Base-by-base conservation (phyloP, 495 filamentous ascomycete genomes). In the Darksidea phi region DNA sequence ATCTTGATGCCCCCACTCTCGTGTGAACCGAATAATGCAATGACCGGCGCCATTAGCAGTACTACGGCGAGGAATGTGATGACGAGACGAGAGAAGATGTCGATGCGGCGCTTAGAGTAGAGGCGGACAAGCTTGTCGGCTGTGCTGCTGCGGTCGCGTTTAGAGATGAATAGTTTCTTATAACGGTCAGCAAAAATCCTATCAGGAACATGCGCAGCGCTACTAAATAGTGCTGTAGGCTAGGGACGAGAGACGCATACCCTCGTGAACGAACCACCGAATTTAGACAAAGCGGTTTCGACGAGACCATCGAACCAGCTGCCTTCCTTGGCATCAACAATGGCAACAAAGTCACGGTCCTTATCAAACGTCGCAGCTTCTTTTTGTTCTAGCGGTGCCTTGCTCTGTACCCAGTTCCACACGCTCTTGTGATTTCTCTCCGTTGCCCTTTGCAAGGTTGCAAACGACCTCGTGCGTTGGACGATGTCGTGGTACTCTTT, bases 241-340 rank as follows among this genome's bases (percentile, higher is more conserved):
- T 51, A 17, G 17, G 53, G 23, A 32, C 34, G n/a, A 23, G 25
- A 42, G 2, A 18, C n/a, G 34, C 54, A 26, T 62, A 64, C 46
- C 28, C 56, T 42, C 7, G 53, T 59, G 18, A 71, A 5, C n/a
- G 48, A 51, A 4, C 54, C 42, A 1, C 62, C 64, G n/a, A 74
- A 54, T 46, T 54, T 54, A 10, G 28, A 42, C n/a, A 77, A 36
- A 7, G 37, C 32, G 23, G 69, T 68, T 49, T 74, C 74, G 6
- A 78, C 59, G 0, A 69, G 17, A 15, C 67, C 70, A 59, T 77
- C 74, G 18, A 78, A 70, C 67, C 72, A 76, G 32, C 71, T 63
- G 47, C 55, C 49, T 49, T 75, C 75, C 48, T 72, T 67, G 17
- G 67, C 67, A 5, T 73, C 72, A 32, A 70, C 59, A 2, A 78